These are phyloP conservation scores for Colletotrichum sp. DNA, from an alignment of 2,329 filamentous ascomycete species.

Conservation along the genomic window DNA sequence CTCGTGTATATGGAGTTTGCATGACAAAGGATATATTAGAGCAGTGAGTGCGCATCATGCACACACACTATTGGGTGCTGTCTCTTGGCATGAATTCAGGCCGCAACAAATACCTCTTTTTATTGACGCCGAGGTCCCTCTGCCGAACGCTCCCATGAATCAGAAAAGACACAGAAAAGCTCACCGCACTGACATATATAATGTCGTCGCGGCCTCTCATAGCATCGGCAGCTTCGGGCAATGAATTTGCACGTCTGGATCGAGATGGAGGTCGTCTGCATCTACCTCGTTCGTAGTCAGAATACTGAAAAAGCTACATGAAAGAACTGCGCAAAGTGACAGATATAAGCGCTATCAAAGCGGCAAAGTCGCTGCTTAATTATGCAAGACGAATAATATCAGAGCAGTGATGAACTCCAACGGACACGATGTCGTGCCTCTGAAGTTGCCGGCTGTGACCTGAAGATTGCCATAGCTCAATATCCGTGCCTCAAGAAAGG, in stretches of 20 bases:
- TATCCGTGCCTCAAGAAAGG: fast-evolving
- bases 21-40: neutral
- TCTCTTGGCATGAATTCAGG: neutral
- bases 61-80: neutral
- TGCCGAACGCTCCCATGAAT: neutral
- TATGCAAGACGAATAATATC: neutral
- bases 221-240: no score
- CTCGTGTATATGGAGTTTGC: neutral
- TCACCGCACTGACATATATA: neutral
- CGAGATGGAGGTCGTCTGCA: neutral
- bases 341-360: fast-evolving
- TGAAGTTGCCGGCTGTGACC: fast-evolving
- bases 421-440: neutral
- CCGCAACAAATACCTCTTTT: fast-evolving
- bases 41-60: no score
- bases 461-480: neutral
- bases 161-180: fast-evolving
- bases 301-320: fast-evolving
- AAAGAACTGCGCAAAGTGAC: neutral
- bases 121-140: fast-evolving
- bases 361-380: fast-evolving
- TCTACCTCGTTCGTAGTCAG: fast-evolving
- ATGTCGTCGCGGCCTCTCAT: no score
- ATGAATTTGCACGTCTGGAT: neutral
- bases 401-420: fast-evolving